Base-by-base conservation (phyloP, 2,329 filamentous ascomycete genomes). In the Stemphylium beticola region DNA sequence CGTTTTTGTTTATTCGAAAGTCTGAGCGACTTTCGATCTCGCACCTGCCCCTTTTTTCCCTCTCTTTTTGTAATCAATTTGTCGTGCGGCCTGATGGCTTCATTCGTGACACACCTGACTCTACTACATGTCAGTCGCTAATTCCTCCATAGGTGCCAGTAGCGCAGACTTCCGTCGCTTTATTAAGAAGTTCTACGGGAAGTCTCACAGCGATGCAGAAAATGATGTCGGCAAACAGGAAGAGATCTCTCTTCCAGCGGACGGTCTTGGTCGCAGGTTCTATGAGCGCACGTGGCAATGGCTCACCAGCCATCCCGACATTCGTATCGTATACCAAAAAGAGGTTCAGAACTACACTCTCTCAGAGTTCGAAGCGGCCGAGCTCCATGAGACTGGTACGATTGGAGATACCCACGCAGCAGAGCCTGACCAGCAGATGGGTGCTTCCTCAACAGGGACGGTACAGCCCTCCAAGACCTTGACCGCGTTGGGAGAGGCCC, bases 261-360 rank as follows among this genome's bases (percentile, higher is more conserved):
- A 29, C 29, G 26, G 17, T 9, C 46, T 55, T 48, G 51, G 51
- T 20, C 78, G 79, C 32, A 72, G 59, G 7, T 81, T 87, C 56
- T 75, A 84, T 53, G 78, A 81, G 43, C 80, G 78, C 43, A 75
- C 84, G 32, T 87, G 85, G 83, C 73, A 74, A 32, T 87, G 84
- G 84, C 74, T 88, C 45, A 79, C 74, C 10, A 74, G 73, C 39
- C 80, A 87, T 62, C 77, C 81, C 1, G 85, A 87, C 56, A 78
- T 87, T 39, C 81, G 77, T 3, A 77, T 86, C 29, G 77, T 82
- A 20, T 71, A 78, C 22, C 72, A 81, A 44, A 71, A 74, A 20
- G 75, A 79, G 59, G 53, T 61, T 49, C 53, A 61, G 49, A 53
- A 56, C 3, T 64, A 71, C 15, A 67, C 66, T 9, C 65, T 74